These are phyloP conservation scores for Ceratocystis variospora DNA, from an alignment of 2,329 filamentous ascomycete species.

Conservation along the genomic window DNA sequence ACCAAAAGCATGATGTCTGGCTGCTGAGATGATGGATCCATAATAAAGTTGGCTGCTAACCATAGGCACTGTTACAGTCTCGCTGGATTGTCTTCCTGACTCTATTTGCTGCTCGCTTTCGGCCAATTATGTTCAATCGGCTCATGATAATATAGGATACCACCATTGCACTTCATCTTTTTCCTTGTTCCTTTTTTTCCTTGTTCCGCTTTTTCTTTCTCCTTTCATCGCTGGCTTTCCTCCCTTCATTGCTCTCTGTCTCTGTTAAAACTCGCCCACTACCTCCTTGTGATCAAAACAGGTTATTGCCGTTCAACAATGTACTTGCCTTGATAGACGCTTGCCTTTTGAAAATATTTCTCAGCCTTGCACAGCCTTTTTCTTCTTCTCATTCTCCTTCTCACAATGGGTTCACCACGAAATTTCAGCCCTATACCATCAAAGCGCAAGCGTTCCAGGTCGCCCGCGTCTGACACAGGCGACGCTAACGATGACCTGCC, in stretches of 20 bases:
- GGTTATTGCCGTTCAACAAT: slow-evolving; percentile 2
- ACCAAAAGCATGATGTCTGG: not conserved
- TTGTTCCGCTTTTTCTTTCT: not conserved
- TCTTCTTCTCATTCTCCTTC: not conserved
- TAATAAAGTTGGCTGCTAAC: not conserved
- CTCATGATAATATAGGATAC: not conserved
- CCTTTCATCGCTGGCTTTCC: not conserved
- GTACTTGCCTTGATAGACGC: not conserved
- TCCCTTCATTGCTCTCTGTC: not conserved
- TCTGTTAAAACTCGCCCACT: not conserved
- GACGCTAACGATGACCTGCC: slow-evolving; percentile 33
- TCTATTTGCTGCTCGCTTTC: not conserved
- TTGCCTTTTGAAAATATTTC: not conserved
- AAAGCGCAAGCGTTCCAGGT: slow-evolving; percentile 29
- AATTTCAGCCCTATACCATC: not conserved
- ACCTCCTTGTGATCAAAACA: not conserved
- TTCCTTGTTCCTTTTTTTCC: not conserved
- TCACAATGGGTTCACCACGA: slow-evolving; percentile 7
- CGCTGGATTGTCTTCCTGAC: not conserved
- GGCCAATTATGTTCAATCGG: no score
- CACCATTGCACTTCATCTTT: not conserved
- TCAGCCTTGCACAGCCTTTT: not conserved
- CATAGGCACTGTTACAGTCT: not conserved
- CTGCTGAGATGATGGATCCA: not conserved
- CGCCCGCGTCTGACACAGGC: slow-evolving; percentile 21